Percentiles rank a stretch among this genome's conserved stretches.
These are phyloP conservation scores for Fusarium musae DNA, from an alignment of 2,329 filamentous ascomycete genomes.

Conservation along the genomic window DNA sequence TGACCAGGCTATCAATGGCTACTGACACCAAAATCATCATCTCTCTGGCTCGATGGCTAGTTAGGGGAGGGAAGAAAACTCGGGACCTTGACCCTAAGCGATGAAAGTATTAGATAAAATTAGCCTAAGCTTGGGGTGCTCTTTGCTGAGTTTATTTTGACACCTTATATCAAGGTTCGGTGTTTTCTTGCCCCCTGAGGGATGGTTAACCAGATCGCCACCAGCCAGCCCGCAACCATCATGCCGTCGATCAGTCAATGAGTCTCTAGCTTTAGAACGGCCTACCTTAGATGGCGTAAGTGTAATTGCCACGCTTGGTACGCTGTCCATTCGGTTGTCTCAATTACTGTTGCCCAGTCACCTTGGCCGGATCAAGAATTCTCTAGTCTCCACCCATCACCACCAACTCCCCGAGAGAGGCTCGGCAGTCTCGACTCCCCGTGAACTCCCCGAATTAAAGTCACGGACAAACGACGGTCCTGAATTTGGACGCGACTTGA, in stretches of 20 bases:
- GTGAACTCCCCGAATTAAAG: slow-evolving; percentile 29
- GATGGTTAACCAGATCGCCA: not conserved
- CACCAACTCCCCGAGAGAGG: slow-evolving; percentile 25
- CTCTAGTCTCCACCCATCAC: slow-evolving; percentile 2
- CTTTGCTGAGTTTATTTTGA: not conserved
- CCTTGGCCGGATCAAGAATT: not conserved
- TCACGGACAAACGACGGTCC: slow-evolving; percentile 20
- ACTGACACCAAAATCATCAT: not conserved
- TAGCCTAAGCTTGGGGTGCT: not conserved
- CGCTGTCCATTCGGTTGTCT: not conserved
- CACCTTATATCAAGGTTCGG: not conserved
- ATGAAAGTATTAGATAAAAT: not conserved
- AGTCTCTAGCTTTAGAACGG: not conserved
- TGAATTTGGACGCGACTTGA: not conserved
- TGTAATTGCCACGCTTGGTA: not conserved
- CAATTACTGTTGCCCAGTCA: not conserved
- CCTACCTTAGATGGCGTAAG: not conserved
- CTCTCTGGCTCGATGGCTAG: not conserved
- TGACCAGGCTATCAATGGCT: not conserved
- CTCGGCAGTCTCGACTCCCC: slow-evolving; percentile 5
- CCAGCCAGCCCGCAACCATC: not conserved
- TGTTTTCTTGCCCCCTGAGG: not conserved
- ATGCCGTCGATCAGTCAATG: not conserved
- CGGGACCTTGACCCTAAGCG: not conserved
- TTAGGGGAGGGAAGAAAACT: not conserved